Conservation (phyloP, 2,329 filamentous ascomycete species). For the Xylariaceae sp. region DNA sequence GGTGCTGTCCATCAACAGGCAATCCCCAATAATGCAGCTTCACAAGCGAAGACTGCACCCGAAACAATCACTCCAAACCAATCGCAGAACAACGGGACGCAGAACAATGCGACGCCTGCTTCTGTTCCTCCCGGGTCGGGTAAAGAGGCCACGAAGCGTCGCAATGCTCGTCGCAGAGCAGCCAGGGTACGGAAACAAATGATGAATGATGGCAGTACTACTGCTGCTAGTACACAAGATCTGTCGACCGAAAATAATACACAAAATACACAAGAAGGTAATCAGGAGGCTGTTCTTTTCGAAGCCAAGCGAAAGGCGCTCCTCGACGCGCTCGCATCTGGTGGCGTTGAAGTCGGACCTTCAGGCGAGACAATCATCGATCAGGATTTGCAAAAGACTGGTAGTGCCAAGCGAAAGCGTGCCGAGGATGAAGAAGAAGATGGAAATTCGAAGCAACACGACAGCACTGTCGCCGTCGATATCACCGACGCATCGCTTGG, state of each 20-base stretch:
- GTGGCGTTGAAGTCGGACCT: slow-evolving; percentile 45
- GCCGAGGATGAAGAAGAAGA: slow-evolving; percentile 9
- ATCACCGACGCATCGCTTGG: slow-evolving; percentile 4
- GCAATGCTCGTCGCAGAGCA: slow-evolving; percentile 46
- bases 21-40: neutral
- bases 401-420: slow-evolving; percentile 26
- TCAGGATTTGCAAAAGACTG: neutral
- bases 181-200: slow-evolving; percentile 32
- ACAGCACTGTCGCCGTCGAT: slow-evolving; percentile 1
- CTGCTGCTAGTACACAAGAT: neutral
- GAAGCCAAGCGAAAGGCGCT: slow-evolving; percentile 47
- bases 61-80: neutral
- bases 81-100: neutral
- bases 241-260: neutral
- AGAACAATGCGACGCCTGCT: neutral
- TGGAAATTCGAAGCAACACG: neutral
- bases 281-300: slow-evolving; percentile 39
- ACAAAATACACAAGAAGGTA: slow-evolving; percentile 17
- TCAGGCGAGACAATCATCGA: slow-evolving; percentile 13
- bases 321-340: slow-evolving; percentile 45
- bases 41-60: neutral
- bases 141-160: slow-evolving; percentile 43
- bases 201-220: slow-evolving; percentile 4
- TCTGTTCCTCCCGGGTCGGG: slow-evolving; percentile 34
- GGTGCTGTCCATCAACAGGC: neutral